Percentiles rank a stretch among this genome's conserved stretches.
phyloP scores from a whole-genome alignment of 2,329 filamentous ascomycete species.

The Exophiala oligosperma region DNA sequence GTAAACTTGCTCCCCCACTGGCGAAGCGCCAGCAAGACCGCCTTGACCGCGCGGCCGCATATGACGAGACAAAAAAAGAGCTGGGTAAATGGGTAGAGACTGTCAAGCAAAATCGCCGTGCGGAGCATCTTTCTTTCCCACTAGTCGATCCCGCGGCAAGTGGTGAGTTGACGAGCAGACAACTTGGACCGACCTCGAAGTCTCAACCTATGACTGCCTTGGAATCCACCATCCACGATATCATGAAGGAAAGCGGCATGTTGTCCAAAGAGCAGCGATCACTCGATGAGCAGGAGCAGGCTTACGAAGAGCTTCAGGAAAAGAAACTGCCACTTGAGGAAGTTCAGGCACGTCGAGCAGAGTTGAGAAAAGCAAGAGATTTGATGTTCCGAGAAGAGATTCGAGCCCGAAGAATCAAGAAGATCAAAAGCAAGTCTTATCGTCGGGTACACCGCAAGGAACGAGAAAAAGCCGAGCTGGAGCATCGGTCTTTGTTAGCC shows the following conservation, averaged over 20 bases:
- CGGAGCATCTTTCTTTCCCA: slow-evolving; percentile 87
- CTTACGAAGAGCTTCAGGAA: slow-evolving; percentile 67
- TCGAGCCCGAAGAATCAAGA: slow-evolving; percentile 89
- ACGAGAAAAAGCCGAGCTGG: slow-evolving; percentile 16
- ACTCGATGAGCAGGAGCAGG: slow-evolving; percentile 64
- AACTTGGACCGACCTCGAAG: slow-evolving; percentile 59
- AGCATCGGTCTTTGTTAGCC: slow-evolving; percentile 42
- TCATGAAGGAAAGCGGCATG: slow-evolving; percentile 86
- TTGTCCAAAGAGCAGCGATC: slow-evolving; percentile 59
- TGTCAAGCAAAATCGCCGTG: slow-evolving; percentile 87
- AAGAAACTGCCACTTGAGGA: slow-evolving; percentile 73
- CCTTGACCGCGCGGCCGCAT: slow-evolving; percentile 77
- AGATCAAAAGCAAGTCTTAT: slow-evolving; percentile 98
- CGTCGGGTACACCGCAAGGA: slow-evolving; percentile 81
- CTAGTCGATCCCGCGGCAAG: slow-evolving; percentile 69
- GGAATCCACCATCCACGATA: slow-evolving; percentile 81
- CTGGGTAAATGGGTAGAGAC: slow-evolving; percentile 91
- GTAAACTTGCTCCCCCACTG: slow-evolving; percentile 79
- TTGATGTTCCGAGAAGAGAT: slow-evolving; percentile 85
- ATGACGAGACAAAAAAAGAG: slow-evolving; percentile 87
- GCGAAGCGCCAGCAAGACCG: slow-evolving; percentile 84
- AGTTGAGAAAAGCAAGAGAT: slow-evolving; percentile 78
- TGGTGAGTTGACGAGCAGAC: slow-evolving; percentile 61
- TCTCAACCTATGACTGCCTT: slow-evolving; percentile 74
- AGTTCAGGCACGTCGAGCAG: slow-evolving; percentile 68